A percentile compares a stretch with the other conserved stretches of the same genome.
Conservation (phyloP, 2,329 filamentous ascomycete genomes). For the Amauroascus niger region DNA sequence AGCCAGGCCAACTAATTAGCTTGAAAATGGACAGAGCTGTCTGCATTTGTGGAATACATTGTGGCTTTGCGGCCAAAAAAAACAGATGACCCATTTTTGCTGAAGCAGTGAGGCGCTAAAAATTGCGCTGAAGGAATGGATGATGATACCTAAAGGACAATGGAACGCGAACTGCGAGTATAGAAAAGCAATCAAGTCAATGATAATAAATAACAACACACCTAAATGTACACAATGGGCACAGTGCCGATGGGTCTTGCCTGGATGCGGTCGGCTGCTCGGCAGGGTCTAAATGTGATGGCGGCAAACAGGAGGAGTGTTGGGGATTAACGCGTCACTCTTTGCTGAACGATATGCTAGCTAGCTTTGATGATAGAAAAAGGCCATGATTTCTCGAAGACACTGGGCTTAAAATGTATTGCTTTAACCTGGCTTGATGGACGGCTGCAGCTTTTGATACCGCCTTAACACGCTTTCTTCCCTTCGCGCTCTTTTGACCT, state of each 20-base stretch:
- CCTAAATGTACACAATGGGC: background rate
- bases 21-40: background rate
- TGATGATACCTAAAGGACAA: too few relatives aligned
- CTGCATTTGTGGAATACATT: background rate
- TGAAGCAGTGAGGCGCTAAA: too few relatives aligned
- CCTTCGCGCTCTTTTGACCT: background rate
- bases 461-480: background rate
- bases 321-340: background rate
- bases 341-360: background rate
- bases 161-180: background rate
- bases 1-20: background rate
- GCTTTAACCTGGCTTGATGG: slow-evolving; percentile 2
- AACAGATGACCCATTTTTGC: background rate
- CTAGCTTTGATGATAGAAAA: background rate
- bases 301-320: background rate
- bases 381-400: background rate
- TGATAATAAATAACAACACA: slow-evolving; percentile 2
- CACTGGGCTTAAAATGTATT: background rate
- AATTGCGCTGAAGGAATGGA: too few relatives aligned
- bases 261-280: slow-evolving; percentile 2
- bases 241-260: slow-evolving; percentile 1
- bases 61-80: background rate
- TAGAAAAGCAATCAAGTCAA: background rate
- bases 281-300: slow-evolving; percentile 4
- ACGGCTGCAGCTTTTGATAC: background rate